A percentile compares a stretch with the other conserved stretches of the same genome.
phyloP scores from a whole-genome alignment of 2,329 filamentous ascomycete genomes.

The Paecilomyces sp. region DNA sequence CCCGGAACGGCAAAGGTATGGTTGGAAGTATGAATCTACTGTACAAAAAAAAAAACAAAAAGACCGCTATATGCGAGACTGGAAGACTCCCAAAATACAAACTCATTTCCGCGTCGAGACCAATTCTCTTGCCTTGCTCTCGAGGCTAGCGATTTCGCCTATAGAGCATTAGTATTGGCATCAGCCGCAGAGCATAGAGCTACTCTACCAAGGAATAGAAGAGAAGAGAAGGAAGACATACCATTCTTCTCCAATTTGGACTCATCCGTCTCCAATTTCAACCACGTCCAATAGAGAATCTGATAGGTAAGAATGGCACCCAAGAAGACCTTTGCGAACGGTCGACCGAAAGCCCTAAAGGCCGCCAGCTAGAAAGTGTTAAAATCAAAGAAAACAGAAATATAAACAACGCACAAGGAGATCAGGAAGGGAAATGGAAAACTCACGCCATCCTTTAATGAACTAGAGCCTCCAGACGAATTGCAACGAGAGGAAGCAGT shows the following conservation, averaged over 20 bases:
- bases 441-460: slow-evolving; percentile 24
- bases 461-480: slow-evolving; percentile 5
- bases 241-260: slow-evolving; percentile 34
- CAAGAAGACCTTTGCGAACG: slow-evolving; percentile 42
- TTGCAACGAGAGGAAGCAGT: slow-evolving; percentile 6
- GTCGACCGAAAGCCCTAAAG: slow-evolving; percentile 34
- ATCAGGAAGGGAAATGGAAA: neutral
- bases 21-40: neutral
- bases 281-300: slow-evolving; percentile 41
- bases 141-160: slow-evolving; percentile 28
- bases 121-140: slow-evolving; percentile 28
- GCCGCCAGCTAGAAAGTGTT: slow-evolving; percentile 25
- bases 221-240: slow-evolving; percentile 12
- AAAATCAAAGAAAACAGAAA: neutral
- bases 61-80: neutral
- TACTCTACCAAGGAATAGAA: neutral
- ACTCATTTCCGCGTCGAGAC: slow-evolving; percentile 20
- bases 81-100: neutral
- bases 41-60: neutral
- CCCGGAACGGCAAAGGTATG: neutral
- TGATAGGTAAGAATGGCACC: slow-evolving; percentile 44
- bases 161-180: slow-evolving; percentile 3
- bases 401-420: neutral
- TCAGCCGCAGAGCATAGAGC: neutral
- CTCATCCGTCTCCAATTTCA: slow-evolving; percentile 42